Evolutionary conservation across 1,284 basidiomycete genomes (phyloP).

Genomic region (Ustilago xerochloae): DNA sequence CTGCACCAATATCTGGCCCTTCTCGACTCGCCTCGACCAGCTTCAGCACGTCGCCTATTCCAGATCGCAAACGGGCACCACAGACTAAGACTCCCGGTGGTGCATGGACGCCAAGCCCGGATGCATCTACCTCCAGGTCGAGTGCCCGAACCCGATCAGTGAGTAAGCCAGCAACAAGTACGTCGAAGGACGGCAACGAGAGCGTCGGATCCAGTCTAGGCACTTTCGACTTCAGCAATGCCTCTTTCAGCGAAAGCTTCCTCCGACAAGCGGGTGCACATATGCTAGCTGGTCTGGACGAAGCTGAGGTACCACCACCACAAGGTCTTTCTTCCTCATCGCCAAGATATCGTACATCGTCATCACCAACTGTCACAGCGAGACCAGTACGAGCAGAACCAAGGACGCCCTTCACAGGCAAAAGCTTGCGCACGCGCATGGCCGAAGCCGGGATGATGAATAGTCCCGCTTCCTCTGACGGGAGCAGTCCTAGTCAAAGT

Average conservation of each 20-base stretch:
- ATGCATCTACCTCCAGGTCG: slow-evolving; percentile 25
- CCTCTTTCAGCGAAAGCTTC: slow-evolving; percentile 62
- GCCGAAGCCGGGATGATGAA: slow-evolving; percentile 33
- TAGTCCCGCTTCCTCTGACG: slow-evolving; percentile 25
- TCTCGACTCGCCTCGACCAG: not conserved
- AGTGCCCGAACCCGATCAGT: not conserved
- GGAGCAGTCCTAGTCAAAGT: slow-evolving; percentile 26
- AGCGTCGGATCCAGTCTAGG: slow-evolving; percentile 39
- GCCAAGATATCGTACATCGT: slow-evolving; percentile 18
- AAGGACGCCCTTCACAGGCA: slow-evolving; percentile 29
- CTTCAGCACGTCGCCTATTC: slow-evolving; percentile 6
- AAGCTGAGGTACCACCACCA: slow-evolving; percentile 6
- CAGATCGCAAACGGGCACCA: not conserved
- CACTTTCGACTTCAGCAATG: slow-evolving; percentile 48
- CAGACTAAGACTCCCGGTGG: not conserved
- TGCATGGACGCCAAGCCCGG: slow-evolving; percentile 39
- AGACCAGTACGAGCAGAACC: slow-evolving; percentile 25
- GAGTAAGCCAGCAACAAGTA: not conserved
- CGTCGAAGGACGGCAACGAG: slow-evolving; percentile 21
- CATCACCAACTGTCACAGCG: slow-evolving; percentile 28
- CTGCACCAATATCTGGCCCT: no score
- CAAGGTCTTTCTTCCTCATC: slow-evolving; percentile 9
- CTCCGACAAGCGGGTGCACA: slow-evolving; percentile 54
- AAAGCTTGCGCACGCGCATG: slow-evolving; percentile 32
- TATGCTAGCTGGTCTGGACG: slow-evolving; percentile 51